Conservation (phyloP, 129 eudicot species). For the Lactuca sativa region DNA sequence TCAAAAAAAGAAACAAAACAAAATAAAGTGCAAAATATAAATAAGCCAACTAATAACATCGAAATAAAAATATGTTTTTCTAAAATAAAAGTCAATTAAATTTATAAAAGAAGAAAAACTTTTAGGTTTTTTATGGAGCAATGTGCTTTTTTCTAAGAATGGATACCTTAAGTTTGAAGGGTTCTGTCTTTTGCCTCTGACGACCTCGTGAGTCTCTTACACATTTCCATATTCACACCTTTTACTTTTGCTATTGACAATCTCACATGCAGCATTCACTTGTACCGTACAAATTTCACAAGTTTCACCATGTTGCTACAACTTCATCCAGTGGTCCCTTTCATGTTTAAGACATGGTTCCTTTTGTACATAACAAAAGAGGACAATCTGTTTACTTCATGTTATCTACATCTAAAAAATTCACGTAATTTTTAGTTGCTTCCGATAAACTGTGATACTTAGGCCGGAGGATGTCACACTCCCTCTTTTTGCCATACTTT, state of each 20-base stretch:
- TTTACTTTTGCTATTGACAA: constrained; percentile 16
- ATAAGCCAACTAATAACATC: too few species aligned
- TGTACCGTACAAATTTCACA: constrained; percentile 13
- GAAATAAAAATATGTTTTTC: background rate
- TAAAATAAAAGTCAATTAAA: background rate
- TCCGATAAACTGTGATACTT: too few species aligned
- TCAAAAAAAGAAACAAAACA: too few species aligned
- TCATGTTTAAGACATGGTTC: constrained; percentile 17
- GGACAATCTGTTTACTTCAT: background rate
- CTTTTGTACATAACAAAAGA: constrained; percentile 23
- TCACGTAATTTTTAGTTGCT: background rate
- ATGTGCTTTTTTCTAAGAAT: constrained; percentile 31
- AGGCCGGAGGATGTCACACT: too few species aligned
- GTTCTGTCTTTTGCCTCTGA: constrained; percentile 26
- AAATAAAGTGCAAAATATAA: too few species aligned
- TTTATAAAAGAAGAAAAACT: background rate
- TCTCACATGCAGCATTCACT: constrained; percentile 19
- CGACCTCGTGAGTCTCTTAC: constrained; percentile 38
- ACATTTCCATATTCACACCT: constrained; percentile 13
- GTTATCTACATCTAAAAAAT: background rate
- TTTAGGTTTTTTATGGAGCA: constrained; percentile 33
- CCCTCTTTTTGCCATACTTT: too few species aligned
- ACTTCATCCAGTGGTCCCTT: constrained; percentile 18
- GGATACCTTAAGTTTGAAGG: constrained; percentile 33
- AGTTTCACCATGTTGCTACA: background rate